phyloP scores from a whole-genome alignment of 2,329 filamentous ascomycete genomes.

The Cercospora sp. region DNA sequence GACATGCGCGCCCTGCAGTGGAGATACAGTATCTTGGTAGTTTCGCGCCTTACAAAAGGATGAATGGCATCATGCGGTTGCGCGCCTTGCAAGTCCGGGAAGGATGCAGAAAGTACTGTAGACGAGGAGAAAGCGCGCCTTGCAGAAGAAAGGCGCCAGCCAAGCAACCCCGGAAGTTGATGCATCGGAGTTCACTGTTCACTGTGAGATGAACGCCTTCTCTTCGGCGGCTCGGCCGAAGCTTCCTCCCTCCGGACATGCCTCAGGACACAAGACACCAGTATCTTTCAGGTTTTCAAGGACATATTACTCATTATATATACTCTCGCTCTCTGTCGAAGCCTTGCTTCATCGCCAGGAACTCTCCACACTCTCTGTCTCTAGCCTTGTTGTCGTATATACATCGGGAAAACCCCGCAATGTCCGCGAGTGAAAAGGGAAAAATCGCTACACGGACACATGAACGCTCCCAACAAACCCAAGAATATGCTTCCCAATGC shows the following conservation, averaged over 20 bases:
- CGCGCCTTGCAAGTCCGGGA: background rate
- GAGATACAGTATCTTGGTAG: background rate
- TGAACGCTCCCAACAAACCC: background rate
- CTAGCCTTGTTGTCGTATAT: constrained; percentile 17
- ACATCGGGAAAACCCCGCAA: background rate
- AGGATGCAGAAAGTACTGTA: background rate
- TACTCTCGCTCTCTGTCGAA: constrained; percentile 3
- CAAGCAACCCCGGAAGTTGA: background rate
- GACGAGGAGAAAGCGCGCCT: background rate
- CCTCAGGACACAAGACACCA: background rate
- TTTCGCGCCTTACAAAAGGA: background rate
- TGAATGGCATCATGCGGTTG: background rate
- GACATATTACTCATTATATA: constrained; percentile 22
- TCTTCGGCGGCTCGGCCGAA: background rate
- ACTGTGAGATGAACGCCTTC: background rate
- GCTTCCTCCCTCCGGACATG: background rate
- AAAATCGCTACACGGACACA: background rate
- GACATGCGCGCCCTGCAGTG: background rate
- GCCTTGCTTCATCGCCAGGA: background rate
- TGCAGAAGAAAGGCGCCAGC: background rate
- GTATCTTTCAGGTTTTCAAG: background rate
- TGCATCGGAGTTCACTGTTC: background rate
- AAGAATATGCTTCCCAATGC: background rate
- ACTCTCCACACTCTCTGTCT: background rate
- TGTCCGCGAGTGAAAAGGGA: background rate